Base-by-base conservation (phyloP, 2,329 filamentous ascomycete genomes). In the Rachicladosporium sp. region DNA sequence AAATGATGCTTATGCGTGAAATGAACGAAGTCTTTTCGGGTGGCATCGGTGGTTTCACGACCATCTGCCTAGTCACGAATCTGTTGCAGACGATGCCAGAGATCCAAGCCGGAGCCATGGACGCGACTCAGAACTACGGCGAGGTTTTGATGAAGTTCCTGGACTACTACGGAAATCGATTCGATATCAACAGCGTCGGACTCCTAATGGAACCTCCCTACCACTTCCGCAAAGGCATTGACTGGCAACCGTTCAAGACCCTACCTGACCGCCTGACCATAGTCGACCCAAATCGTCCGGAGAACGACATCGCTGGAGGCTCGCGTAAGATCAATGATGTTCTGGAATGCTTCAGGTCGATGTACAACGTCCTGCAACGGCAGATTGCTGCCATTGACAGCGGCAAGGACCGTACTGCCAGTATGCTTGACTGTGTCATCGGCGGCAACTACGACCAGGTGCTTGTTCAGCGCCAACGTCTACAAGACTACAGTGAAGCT, bases 11-110 rank as follows among this genome's bases (percentile, higher is more conserved):
- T 30, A 93, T 98, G 76, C 78, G 87, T 45, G 84, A 80, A 1
- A 68, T 95, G 38, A 95, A 95, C 50, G 91, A 98, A 60, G 88
- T 93, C 3, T 82, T 84, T 31, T 84, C 78, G 44, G 91, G 91
- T 41, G 91, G 91, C 2, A 77, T 98, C 38, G 91, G 91, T 39
- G 91, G 91, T 2, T 96, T 95, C 57, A 85, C 87, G 1, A 82
- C 93, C 47, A 95, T 89, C 41, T 98, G 91, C 65, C 70, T 98
- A 46, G 84, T 95, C 4, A 84, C 91, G 43, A 91, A 83, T 66
- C 78, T 94, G 60, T 65, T 96, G 35, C 83, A 94, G 36, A 42
- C 33, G 10, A 76, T 87, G 67, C 84, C 86, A 7, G 72, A 79
- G 45, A 68, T 80, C 1, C 76, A 83, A 50, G 76, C 72, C 45